Conservation (phyloP, 2,329 filamentous ascomycete species). For the Fusarium pilosicola region DNA sequence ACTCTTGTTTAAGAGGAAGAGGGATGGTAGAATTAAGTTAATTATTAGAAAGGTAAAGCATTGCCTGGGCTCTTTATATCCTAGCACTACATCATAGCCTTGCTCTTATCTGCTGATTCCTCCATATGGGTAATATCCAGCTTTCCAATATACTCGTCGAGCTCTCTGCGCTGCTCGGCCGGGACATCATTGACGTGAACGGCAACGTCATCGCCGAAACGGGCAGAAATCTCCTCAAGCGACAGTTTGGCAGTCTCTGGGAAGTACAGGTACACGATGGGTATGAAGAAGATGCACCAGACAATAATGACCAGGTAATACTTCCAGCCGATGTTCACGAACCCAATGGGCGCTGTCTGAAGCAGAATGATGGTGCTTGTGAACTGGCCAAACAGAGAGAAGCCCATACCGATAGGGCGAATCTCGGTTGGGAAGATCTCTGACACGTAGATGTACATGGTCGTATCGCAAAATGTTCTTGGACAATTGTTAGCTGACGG, state of each 20-base stretch:
- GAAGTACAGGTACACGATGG: constrained; percentile 46
- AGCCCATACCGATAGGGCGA: constrained; percentile 61
- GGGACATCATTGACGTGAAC: constrained; percentile 55
- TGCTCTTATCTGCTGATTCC: neutral
- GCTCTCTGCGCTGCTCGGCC: constrained; percentile 39
- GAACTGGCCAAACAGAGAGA: constrained; percentile 61
- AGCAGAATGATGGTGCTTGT: constrained; percentile 57
- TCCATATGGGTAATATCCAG: neutral
- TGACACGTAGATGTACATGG: constrained; percentile 52
- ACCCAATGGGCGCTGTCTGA: constrained; percentile 51
- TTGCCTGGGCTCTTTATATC: neutral
- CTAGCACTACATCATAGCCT: neutral
- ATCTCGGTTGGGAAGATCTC: constrained; percentile 58
- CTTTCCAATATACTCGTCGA: neutral
- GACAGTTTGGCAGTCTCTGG: constrained; percentile 47
- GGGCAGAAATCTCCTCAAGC: constrained; percentile 53
- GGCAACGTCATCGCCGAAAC: constrained; percentile 60
- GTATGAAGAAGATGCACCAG: constrained; percentile 49
- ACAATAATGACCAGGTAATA: constrained; percentile 59
- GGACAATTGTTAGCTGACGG: fast-evolving
- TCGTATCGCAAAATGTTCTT: constrained; percentile 51
- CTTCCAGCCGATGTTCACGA: constrained; percentile 58
- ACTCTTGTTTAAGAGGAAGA: neutral
- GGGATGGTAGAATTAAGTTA: fast-evolving
- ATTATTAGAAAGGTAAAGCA: neutral